These are phyloP conservation scores for Colletotrichum abscissum DNA, from an alignment of 2,329 filamentous ascomycete species.

Conservation along the genomic window DNA sequence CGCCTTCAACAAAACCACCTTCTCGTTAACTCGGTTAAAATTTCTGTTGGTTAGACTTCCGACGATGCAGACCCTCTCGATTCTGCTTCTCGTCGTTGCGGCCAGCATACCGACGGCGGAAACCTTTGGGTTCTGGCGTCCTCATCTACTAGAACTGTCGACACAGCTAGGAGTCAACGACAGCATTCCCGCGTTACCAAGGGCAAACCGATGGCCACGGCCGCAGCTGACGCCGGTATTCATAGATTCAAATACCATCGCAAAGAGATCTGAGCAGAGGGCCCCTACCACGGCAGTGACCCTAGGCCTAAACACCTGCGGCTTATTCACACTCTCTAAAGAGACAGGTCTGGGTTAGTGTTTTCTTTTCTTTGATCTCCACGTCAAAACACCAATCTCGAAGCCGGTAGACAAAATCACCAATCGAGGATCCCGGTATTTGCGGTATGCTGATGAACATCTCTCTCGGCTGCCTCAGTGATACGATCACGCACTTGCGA, in stretches of 20 bases:
- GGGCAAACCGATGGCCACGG: background rate
- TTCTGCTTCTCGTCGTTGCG: background rate
- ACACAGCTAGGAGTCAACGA: background rate
- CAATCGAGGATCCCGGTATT: too few species aligned
- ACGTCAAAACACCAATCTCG: background rate
- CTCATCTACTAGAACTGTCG: background rate
- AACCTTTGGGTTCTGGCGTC: background rate
- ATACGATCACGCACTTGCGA: constrained; percentile 8
- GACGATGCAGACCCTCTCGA: background rate
- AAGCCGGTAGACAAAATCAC: too few species aligned
- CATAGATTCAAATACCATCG: background rate
- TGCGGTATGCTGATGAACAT: background rate
- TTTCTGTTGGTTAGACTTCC: background rate
- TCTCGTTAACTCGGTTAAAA: background rate
- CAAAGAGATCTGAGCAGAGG: background rate
- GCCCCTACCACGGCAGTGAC: background rate
- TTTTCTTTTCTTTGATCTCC: background rate
- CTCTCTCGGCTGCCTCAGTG: background rate
- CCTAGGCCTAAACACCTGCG: constrained; percentile 69
- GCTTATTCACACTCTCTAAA: constrained; percentile 6
- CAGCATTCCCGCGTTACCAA: background rate
- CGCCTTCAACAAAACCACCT: background rate
- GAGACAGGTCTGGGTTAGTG: background rate
- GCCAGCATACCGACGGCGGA: background rate
- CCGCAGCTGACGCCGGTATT: background rate